Percentiles rank a stretch among this genome's conserved stretches.
Conservation (phyloP, 2,329 filamentous ascomycete species). For the Colletotrichum sp. region DNA sequence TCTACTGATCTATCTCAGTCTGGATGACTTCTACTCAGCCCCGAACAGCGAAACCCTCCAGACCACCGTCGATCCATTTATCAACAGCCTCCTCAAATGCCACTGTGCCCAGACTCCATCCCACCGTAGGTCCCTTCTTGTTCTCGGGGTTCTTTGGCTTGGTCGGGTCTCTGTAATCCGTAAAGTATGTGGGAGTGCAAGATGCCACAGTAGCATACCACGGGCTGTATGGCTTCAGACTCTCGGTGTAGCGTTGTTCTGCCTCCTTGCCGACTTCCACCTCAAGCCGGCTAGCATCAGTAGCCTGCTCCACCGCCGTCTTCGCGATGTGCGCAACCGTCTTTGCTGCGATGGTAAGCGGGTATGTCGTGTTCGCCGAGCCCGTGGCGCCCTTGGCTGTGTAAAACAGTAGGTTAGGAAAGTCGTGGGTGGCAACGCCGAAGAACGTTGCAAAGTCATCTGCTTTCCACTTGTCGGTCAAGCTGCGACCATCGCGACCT, state of each 20-base stretch:
- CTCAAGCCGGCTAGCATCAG: background rate
- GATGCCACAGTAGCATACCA: background rate
- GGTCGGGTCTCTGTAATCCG: background rate
- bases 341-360: background rate
- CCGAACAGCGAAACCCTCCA: background rate
- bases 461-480: slow-evolving; percentile 47
- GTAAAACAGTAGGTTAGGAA: slow-evolving; percentile 47
- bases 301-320: background rate
- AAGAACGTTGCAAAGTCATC: slow-evolving; percentile 55
- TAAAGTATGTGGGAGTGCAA: background rate
- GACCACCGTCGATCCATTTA: background rate
- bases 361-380: background rate
- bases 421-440: slow-evolving; percentile 49
- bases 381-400: background rate
- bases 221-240: background rate
- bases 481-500: slow-evolving; percentile 46
- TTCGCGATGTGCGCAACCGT: background rate
- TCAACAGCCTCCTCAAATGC: background rate
- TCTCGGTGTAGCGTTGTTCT: background rate
- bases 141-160: background rate
- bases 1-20: accelerated
- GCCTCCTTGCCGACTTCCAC: background rate
- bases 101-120: background rate
- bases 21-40: accelerated
- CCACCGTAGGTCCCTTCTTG: background rate